Percentiles rank a stretch among this genome's conserved stretches.
phyloP scores from a whole-genome alignment of 2,329 filamentous ascomycete genomes.

The Eutypa lata region DNA sequence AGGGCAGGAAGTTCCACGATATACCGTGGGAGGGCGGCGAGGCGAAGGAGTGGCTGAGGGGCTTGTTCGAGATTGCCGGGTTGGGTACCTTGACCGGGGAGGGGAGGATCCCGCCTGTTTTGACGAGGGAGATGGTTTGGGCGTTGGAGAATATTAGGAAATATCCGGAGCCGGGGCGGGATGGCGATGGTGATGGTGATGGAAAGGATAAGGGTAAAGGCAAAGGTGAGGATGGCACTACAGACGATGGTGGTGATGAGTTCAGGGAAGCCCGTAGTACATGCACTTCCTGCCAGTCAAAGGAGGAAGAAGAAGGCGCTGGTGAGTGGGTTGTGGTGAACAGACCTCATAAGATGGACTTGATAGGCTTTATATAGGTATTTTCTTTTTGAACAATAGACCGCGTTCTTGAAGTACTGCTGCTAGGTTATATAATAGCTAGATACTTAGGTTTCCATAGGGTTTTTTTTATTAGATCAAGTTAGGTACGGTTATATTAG shows the following conservation, averaged over 20 bases:
- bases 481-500: no score
- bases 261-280: not conserved
- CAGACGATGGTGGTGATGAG: not conserved
- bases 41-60: constrained; percentile 43
- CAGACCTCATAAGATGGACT: constrained; percentile 10
- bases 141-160: constrained; percentile 46
- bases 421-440: no score
- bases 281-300: not conserved
- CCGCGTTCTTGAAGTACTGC: no score
- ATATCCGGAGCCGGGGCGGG: constrained; percentile 34
- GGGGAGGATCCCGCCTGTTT: constrained; percentile 42
- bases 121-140: constrained; percentile 42
- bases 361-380: constrained; percentile 12
- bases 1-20: constrained; percentile 48
- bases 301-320: not conserved
- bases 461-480: no score
- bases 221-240: not conserved
- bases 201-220: not conserved
- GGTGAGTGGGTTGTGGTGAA: constrained; percentile 13
- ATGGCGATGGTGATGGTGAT: constrained; percentile 1
- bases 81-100: constrained; percentile 44
- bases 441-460: no score
- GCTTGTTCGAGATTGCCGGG: constrained; percentile 47
- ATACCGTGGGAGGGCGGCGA: constrained; percentile 51
- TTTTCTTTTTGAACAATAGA: not conserved